These are phyloP conservation scores for Curvularia lunata DNA, from an alignment of 2,329 filamentous ascomycete species.

Conservation along the genomic window DNA sequence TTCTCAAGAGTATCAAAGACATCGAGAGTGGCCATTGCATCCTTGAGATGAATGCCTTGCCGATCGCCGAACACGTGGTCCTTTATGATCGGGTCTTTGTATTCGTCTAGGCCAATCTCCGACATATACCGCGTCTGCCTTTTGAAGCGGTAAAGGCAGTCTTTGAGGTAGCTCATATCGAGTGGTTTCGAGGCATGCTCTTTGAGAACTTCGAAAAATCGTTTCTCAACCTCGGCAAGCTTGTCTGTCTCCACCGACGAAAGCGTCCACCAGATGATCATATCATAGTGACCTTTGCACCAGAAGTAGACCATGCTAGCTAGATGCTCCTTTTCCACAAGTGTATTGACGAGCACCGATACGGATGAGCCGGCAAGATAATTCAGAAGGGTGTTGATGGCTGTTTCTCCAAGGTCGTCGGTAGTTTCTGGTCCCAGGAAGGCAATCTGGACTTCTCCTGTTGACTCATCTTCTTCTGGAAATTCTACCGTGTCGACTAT, in stretches of 20 bases:
- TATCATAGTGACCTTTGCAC: slow-evolving; percentile 79
- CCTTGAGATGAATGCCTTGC: slow-evolving; percentile 66
- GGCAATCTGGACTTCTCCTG: slow-evolving; percentile 82
- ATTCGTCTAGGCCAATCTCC: slow-evolving; percentile 81
- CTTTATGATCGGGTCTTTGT: slow-evolving; percentile 83
- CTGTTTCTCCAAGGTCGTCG: slow-evolving; percentile 67
- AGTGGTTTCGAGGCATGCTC: slow-evolving; percentile 81
- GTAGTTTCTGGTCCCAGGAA: slow-evolving; percentile 87
- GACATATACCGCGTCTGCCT: slow-evolving; percentile 83
- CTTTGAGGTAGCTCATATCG: slow-evolving; percentile 87
- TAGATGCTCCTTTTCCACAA: slow-evolving; percentile 92
- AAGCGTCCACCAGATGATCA: slow-evolving; percentile 83
- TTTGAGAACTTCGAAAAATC: slow-evolving; percentile 81
- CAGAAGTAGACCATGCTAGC: slow-evolving; percentile 84
- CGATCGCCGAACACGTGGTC: slow-evolving; percentile 90
- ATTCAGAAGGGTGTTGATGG: slow-evolving; percentile 78
- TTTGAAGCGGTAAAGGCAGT: slow-evolving; percentile 82
- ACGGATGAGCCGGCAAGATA: slow-evolving; percentile 95
- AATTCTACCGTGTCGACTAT: slow-evolving; percentile 83
- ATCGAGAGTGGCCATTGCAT: slow-evolving; percentile 50
- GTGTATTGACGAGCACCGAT: slow-evolving; percentile 84
- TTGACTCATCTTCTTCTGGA: slow-evolving; percentile 94
- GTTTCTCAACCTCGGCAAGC: slow-evolving; percentile 80
- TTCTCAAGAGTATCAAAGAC: slow-evolving; percentile 71
- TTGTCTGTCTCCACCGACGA: slow-evolving; percentile 87